Percentiles rank a stretch among this genome's conserved stretches.
These are phyloP conservation scores for Syzygium jambos DNA, from an alignment of 345 rosid genomes.

Conservation along the genomic window DNA sequence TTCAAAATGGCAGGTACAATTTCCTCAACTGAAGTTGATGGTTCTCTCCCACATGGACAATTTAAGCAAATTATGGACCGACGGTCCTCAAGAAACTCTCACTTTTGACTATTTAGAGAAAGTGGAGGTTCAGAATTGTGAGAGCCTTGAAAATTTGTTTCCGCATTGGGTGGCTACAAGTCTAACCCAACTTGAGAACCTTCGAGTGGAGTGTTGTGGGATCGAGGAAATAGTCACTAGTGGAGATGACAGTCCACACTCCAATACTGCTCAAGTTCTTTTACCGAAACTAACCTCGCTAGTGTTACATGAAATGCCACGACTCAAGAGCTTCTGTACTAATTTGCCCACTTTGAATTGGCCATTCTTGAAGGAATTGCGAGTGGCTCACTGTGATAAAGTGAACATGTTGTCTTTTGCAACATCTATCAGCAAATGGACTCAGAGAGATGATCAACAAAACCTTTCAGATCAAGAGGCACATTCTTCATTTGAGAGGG, in stretches of 20 bases:
- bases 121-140: accelerated
- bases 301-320: not conserved
- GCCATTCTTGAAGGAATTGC: not conserved
- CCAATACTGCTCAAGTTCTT: not conserved
- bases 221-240: not conserved
- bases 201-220: not conserved
- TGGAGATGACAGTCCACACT: not conserved
- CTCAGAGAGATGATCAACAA: not conserved
- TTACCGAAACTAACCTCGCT: not conserved
- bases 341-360: not conserved
- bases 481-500: not conserved
- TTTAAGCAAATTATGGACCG: not conserved
- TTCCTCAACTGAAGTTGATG: accelerated
- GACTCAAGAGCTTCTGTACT: not conserved
- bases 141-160: not conserved
- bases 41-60: not conserved
- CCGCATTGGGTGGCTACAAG: not conserved
- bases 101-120: accelerated
- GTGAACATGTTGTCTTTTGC: accelerated
- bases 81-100: not conserved
- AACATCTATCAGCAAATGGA: not conserved
- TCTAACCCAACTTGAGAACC: not conserved
- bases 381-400: not conserved
- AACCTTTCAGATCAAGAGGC: accelerated
- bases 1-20: not conserved